Percentiles rank a stretch among this genome's conserved stretches.
Evolutionary conservation across 2,329 filamentous ascomycete species (phyloP).

Genomic region (Diaporthe helianthi): DNA sequence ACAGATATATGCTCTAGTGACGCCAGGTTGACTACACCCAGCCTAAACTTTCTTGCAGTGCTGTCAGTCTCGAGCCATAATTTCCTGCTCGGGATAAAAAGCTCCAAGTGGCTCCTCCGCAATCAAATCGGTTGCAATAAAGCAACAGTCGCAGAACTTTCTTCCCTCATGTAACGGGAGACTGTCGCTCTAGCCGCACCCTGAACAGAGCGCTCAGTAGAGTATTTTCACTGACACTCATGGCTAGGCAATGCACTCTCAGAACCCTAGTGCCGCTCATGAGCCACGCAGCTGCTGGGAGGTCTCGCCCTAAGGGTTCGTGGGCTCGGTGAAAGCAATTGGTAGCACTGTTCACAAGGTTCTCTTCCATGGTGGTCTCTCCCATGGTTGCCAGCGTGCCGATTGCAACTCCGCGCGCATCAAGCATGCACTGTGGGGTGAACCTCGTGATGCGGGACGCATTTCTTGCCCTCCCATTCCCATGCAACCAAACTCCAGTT

Average conservation of each 20-base stretch:
- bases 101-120: background rate
- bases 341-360: background rate
- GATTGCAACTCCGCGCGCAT: slow-evolving; percentile 26
- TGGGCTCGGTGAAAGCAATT: background rate
- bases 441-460: slow-evolving; percentile 48
- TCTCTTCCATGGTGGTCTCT: background rate
- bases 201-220: background rate
- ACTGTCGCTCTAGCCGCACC: background rate
- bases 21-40: background rate
- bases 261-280: background rate
- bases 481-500: slow-evolving; percentile 87
- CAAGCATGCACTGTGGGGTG: slow-evolving; percentile 58
- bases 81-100: background rate
- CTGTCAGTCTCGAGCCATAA: background rate
- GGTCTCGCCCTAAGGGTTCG: background rate
- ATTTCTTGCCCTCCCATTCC: slow-evolving; percentile 69
- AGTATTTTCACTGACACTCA: background rate
- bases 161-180: background rate
- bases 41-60: background rate
- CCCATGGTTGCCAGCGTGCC: slow-evolving; percentile 11
- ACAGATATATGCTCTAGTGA: background rate
- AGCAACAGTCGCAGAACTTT: background rate
- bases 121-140: background rate
- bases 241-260: background rate
- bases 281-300: background rate